Base-by-base conservation (phyloP, 2,329 filamentous ascomycete genomes). In the Penicillium thymicola region DNA sequence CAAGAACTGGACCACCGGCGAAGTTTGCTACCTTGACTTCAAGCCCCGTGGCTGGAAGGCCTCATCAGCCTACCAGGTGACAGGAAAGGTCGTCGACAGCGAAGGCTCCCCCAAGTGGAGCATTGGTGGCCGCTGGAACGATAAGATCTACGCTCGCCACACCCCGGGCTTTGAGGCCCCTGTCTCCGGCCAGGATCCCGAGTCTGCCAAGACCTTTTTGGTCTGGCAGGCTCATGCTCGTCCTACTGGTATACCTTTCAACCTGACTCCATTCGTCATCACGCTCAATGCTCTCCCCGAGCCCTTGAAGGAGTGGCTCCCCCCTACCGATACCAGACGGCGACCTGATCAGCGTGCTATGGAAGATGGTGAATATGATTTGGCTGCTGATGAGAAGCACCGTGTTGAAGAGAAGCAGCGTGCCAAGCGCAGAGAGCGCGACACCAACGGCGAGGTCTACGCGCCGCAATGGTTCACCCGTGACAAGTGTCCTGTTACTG, bases 291-390 rank as follows among this genome's bases (percentile, higher is more conserved):
- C 92, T 63, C 82, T 97, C 48, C 89, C 93, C 52, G 90, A 96
- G n/a, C 80, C 84, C n/a, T 81, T 99, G 18, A 79, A 78, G 50
- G 84, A 88, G 5, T 85, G 88, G 76, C 78, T 99, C 16, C 89
- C 94, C 37, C 94, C 94, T 0, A 99, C 94, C 0, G 94, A 99
- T 73, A 96, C 93, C 1, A 83, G 94, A n/a, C 80, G 96, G 32
- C 83, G 94, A 30, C 93, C 94, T 0, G 94, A 99, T 74, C 94
- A 99, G 78, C 84, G 94, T 11, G 94, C 94, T 2, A 99, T 99
- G 94, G 94, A 99, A 73, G 92, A 97, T 59, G 94, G 93, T n/a
- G 85, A 92, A 75, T 99, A 99, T 70, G 93, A 97, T 68, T 82
- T 94, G 58, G 94, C 94, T 1, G 94, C 93, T 0, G 85, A 84